Percentiles rank a stretch among this genome's conserved stretches.
phyloP scores from a whole-genome alignment of 1,284 basidiomycete genomes.

The Pyrrhoderma lamaoense region DNA sequence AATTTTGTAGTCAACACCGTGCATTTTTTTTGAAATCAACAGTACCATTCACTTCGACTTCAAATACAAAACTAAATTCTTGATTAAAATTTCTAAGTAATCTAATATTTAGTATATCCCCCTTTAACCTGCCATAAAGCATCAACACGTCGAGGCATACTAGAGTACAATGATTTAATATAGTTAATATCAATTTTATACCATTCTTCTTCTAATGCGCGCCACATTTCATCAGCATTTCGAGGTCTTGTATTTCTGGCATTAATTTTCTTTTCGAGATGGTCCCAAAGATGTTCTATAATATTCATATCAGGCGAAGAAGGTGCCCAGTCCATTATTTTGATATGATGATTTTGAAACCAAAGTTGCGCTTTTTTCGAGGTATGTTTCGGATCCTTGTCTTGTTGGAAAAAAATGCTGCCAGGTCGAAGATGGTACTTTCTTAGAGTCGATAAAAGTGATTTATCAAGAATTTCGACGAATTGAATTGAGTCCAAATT shows the following conservation, averaged over 20 bases:
- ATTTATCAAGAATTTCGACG: slow-evolving; percentile 24
- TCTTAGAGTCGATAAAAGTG: slow-evolving; percentile 25
- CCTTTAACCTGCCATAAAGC: slow-evolving; percentile 21
- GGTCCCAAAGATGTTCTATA: slow-evolving; percentile 32
- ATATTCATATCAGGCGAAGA: slow-evolving; percentile 32
- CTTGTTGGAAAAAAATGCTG: slow-evolving; percentile 27
- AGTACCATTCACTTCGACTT: background rate
- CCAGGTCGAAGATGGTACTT: slow-evolving; percentile 19
- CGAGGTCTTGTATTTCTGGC: slow-evolving; percentile 19
- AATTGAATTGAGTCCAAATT: slow-evolving; percentile 25
- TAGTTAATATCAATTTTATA: slow-evolving; percentile 14
- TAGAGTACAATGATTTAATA: slow-evolving; percentile 21
- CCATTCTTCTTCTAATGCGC: slow-evolving; percentile 23
- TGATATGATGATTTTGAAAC: slow-evolving; percentile 29
- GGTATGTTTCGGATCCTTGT: slow-evolving; percentile 26
- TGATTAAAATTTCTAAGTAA: background rate
- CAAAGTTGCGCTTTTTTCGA: slow-evolving; percentile 22
- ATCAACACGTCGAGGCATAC: slow-evolving; percentile 20
- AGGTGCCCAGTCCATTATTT: slow-evolving; percentile 29
- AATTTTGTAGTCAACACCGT: background rate
- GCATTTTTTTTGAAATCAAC: background rate
- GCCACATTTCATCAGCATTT: slow-evolving; percentile 26
- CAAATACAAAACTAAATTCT: background rate
- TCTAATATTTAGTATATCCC: slow-evolving; percentile 24
- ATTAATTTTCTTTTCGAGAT: slow-evolving; percentile 24